Conservation (phyloP, 208 protist species). For the Leishmania mexicana region DNA sequence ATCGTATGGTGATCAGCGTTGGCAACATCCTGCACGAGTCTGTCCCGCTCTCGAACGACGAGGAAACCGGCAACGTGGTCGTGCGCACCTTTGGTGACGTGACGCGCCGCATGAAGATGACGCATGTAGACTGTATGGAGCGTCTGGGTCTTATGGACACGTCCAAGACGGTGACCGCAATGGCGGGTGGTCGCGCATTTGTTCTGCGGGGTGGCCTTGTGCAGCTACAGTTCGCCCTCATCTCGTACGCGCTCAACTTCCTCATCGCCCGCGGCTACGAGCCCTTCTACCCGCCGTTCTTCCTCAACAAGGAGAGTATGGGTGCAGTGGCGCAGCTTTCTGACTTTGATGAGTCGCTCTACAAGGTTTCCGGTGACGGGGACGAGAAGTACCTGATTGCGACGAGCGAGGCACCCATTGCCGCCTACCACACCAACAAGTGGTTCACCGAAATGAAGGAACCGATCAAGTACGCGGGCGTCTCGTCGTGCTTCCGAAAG, state of each 20-base stretch:
- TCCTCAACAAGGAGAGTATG: slow-evolving; percentile 99
- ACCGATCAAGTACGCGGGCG: slow-evolving; percentile 96
- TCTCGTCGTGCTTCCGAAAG: slow-evolving; percentile 99
- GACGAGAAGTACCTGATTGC: slow-evolving; percentile 99
- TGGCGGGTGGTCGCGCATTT: slow-evolving; percentile 97
- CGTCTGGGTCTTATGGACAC: slow-evolving; percentile 92
- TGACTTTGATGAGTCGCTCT: slow-evolving; percentile 99
- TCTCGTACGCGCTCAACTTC: slow-evolving; percentile 98
- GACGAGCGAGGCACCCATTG: slow-evolving; percentile 99
- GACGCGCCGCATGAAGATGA: slow-evolving; percentile 67
- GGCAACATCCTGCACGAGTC: slow-evolving; percentile 98
- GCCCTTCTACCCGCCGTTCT: slow-evolving; percentile 99
- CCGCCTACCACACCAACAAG: slow-evolving; percentile 96
- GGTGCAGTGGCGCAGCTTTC: slow-evolving; percentile 96
- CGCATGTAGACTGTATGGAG: slow-evolving; percentile 95
- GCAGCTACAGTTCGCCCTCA: slow-evolving; percentile 97
- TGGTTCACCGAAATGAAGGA: slow-evolving; percentile 93
- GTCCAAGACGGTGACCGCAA: slow-evolving; percentile 75
- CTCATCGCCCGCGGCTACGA: slow-evolving; percentile 92
- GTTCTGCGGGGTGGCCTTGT: slow-evolving; percentile 98
- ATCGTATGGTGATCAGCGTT: slow-evolving; percentile 84
- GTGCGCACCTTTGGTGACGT: slow-evolving; percentile 89
- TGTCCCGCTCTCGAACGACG: slow-evolving; percentile 95
- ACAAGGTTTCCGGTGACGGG: slow-evolving; percentile 97
- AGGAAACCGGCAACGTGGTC: slow-evolving; percentile 93